Conservation (phyloP, 139 green algal genomes). For the Chlamydomonas sphaeroides region DNA sequence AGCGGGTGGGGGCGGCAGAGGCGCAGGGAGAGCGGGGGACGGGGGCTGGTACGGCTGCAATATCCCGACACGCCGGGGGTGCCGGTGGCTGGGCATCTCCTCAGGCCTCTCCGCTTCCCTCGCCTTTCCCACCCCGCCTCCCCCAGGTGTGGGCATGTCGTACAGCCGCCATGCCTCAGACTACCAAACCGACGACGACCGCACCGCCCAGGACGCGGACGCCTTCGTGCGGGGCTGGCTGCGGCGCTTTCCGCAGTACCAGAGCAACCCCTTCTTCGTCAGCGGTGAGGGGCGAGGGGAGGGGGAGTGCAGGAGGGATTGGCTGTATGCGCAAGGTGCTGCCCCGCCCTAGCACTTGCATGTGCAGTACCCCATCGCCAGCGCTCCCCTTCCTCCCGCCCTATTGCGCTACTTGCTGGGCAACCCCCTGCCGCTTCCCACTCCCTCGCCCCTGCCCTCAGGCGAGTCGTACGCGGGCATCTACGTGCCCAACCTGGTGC, state of each 20-base stretch:
- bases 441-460: conserved; percentile 9
- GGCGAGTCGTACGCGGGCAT: conserved; percentile 79
- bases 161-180: conserved; percentile 52
- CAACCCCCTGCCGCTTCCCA: not conserved
- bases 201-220: conserved; percentile 69
- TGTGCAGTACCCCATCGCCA: too few species aligned
- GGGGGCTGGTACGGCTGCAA: too few species aligned
- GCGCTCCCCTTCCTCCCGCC: too few species aligned
- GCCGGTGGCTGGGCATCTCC: too few species aligned
- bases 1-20: conserved; percentile 42
- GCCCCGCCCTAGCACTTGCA: too few species aligned
- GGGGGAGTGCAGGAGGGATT: too few species aligned
- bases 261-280: conserved; percentile 60
- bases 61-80: too few species aligned
- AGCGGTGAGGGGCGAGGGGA: conserved; percentile 45
- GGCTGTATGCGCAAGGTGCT: too few species aligned
- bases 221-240: conserved; percentile 70
- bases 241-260: conserved; percentile 53
- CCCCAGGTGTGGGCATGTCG: conserved; percentile 66
- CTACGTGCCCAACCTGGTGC: conserved; percentile 74
- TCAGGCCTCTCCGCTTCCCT: not conserved
- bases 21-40: too few species aligned
- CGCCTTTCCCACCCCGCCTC: not conserved
- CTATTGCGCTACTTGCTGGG: not conserved
- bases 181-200: conserved; percentile 62